Base-by-base conservation (phyloP, 768 basidiomycete species). In the Phanerochaete sordida region DNA sequence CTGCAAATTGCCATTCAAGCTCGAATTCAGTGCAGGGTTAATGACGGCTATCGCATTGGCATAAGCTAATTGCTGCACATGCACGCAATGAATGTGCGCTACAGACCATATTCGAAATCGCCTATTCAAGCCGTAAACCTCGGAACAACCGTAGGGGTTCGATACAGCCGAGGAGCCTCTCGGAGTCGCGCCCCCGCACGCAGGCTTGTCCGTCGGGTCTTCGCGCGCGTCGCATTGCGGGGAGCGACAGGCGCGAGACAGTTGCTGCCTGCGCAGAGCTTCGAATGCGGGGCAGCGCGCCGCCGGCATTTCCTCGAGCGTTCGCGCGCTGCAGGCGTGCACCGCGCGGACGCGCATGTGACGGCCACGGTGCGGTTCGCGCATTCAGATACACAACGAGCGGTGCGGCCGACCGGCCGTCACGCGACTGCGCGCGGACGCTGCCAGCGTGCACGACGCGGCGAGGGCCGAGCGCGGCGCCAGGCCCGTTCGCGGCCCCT, bases 71-170 rank as follows among this genome's bases (percentile, higher is more conserved):
- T 19, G 11, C 4, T 9, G 47, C 47, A 48, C 47, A 48, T 48
- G 47, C 47, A 19, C 23, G 11, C 5, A 53, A 6, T 53, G 51
- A 53, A 53, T 55, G 21, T 26, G 21, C 35, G 21, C 54, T 16
- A 16, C 4, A 16, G 37, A 3, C 30, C 35, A 11, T 16, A 55
- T 43, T 43, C 21, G 37, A 43, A 43, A 24, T n/a, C 33, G 15
- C 21, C 5, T 11, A 60, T 33, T 27, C 35, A 28, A 15, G 33
- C 28, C 44, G 19, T 27, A 49, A 61, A 61, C 60, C 60, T 61
- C 60, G 60, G 60, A 61, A 48, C 54, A 61, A 56, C 28, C 26
- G 26, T 16, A 24, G 11, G 43, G 24, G 24, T 60, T 56, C 52
- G 59, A 24, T 56, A 47, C 59, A 56, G 7, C 59, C 52, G 59